A percentile compares a stretch with the other conserved stretches of the same genome.
Evolutionary conservation across 805 yeast species (phyloP).

Genomic region (Cyberlindnera bimundalis): DNA sequence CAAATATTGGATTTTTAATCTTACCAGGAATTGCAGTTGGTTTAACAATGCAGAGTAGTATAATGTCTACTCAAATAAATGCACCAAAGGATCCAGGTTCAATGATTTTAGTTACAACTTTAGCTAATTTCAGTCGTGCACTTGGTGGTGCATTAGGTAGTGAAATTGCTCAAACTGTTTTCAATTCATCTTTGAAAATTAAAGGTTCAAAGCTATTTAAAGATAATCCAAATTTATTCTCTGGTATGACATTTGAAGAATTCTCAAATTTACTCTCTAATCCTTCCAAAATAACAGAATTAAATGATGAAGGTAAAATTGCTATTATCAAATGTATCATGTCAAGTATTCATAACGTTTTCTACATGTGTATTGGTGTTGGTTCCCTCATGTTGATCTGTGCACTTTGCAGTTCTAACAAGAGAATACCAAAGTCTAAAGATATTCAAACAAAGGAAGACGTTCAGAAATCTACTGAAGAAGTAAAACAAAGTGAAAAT

Average conservation of each 20-base stretch:
- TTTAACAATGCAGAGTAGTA: constrained; percentile 41
- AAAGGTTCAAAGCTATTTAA: constrained; percentile 2
- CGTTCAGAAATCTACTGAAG: background rate
- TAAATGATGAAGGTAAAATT: too few relatives aligned
- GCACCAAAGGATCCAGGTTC: constrained; percentile 50
- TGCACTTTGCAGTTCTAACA: constrained; percentile 37
- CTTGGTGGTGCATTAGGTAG: constrained; percentile 41
- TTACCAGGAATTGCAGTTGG: constrained; percentile 48
- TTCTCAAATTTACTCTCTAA: too few relatives aligned
- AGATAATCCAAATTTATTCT: too few relatives aligned
- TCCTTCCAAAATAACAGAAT: background rate
- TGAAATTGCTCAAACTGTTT: constrained; percentile 33
- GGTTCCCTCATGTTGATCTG: constrained; percentile 32
- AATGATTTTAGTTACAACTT: constrained; percentile 42
- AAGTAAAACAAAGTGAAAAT: too few relatives aligned
- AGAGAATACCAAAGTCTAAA: constrained; percentile 35
- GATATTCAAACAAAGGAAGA: constrained; percentile 10
- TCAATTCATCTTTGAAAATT: constrained; percentile 29
- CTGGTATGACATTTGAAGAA: background rate
- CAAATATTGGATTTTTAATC: constrained; percentile 44
- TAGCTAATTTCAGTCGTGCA: constrained; percentile 38
- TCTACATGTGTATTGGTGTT: constrained; percentile 38
- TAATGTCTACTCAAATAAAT: constrained; percentile 42
- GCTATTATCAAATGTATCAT: too few relatives aligned
- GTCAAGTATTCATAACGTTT: constrained; percentile 38